Percentiles rank a stretch among this genome's conserved stretches.
Conservation (phyloP, 2,329 filamentous ascomycete genomes). For the Xylariaceae sp. region DNA sequence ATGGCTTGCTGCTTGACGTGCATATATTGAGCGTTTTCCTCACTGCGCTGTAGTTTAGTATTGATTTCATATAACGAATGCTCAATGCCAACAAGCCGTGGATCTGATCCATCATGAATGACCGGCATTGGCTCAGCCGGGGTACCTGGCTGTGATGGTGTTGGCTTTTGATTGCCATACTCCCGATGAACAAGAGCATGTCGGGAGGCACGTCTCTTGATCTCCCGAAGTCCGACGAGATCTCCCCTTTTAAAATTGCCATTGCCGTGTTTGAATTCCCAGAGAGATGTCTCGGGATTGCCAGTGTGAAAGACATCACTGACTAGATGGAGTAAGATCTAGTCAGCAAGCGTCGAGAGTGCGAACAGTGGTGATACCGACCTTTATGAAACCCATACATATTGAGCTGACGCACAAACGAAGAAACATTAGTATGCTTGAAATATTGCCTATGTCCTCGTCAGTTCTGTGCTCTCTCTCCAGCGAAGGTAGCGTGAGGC, state of each 20-base stretch:
- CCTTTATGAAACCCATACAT: constrained; percentile 99
- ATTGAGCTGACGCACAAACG: constrained; percentile 94
- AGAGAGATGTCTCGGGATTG: constrained; percentile 86
- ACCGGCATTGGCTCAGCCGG: constrained; percentile 73
- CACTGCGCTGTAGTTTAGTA: constrained; percentile 69
- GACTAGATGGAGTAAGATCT: constrained; percentile 51
- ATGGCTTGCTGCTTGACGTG: constrained; percentile 76
- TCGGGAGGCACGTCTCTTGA: constrained; percentile 88
- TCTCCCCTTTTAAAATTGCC: constrained; percentile 96
- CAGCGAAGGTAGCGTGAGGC: constrained; percentile 17
- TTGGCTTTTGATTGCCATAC: constrained; percentile 73
- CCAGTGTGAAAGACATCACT: constrained; percentile 98
- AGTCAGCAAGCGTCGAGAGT: constrained; percentile 10
- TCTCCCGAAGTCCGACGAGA: constrained; percentile 83
- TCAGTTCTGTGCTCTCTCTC: constrained; percentile 22
- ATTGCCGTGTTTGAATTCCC: constrained; percentile 98
- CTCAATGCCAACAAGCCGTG: constrained; percentile 70
- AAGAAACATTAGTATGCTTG: constrained; percentile 98
- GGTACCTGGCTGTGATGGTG: constrained; percentile 74
- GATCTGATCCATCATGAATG: constrained; percentile 70
- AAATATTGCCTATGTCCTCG: constrained; percentile 76
- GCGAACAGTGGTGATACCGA: constrained; percentile 36
- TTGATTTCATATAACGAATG: constrained; percentile 78
- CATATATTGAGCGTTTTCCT: constrained; percentile 76
- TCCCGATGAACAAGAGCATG: constrained; percentile 92